Conservation (phyloP, 2,329 filamentous ascomycete species). For the Elsinoe batatas region DNA sequence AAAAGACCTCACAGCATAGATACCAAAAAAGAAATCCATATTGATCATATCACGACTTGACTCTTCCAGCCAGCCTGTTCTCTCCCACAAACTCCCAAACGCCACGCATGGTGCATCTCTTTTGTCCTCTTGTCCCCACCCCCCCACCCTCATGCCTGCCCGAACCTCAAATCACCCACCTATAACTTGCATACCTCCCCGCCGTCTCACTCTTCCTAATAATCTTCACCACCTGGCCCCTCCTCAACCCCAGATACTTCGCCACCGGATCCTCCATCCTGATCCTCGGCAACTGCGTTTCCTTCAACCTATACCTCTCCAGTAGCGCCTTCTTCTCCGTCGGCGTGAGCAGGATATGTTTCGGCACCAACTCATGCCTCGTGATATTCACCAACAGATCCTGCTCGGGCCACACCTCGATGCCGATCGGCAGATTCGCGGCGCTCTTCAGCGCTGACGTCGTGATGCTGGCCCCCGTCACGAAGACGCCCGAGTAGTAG, state of each 20-base stretch:
- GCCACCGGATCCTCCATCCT: conserved; percentile 87
- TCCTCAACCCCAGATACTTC: conserved; percentile 78
- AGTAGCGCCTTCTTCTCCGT: conserved; percentile 83
- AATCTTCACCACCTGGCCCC: conserved; percentile 96
- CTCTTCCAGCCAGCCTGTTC: neutral
- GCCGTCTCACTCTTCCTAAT: conserved; percentile 93
- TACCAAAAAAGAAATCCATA: neutral
- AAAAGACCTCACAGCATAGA: neutral
- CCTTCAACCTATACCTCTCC: conserved; percentile 86
- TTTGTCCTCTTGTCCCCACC: no score
- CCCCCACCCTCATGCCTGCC: neutral
- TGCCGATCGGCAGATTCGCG: conserved; percentile 64
- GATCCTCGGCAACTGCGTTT: conserved; percentile 91
- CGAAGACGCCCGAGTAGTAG: conserved; percentile 83
- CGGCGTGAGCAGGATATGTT: conserved; percentile 78
- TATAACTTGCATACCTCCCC: conserved; percentile 91
- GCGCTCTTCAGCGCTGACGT: conserved; percentile 79
- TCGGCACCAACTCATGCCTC: conserved; percentile 90
- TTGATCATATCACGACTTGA: neutral
- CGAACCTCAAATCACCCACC: conserved; percentile 45
- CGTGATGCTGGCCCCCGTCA: conserved; percentile 73
- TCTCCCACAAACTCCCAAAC: neutral
- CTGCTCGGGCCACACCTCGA: conserved; percentile 93
- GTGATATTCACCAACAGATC: conserved; percentile 97
- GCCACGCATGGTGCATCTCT: neutral